Evolutionary conservation across 805 yeast species (phyloP).

Genomic region (Cephaloascus fragrans): DNA sequence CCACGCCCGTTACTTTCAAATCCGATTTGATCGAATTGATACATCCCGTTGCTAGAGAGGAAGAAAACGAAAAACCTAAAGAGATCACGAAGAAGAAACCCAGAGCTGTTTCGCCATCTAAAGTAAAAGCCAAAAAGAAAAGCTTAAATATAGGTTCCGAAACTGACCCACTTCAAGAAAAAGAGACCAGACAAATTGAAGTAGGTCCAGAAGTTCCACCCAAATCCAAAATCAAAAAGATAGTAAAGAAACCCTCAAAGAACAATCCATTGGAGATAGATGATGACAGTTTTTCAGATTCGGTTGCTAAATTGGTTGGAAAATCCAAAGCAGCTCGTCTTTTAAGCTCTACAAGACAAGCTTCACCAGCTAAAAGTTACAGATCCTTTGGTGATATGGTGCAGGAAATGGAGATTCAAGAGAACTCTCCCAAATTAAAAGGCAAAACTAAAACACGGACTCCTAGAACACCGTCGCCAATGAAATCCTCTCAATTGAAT

Average conservation of each 20-base stretch:
- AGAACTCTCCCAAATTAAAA: background rate
- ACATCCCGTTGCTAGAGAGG: conserved; percentile 8
- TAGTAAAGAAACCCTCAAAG: background rate
- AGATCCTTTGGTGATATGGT: conserved; percentile 11
- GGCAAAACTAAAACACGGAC: background rate
- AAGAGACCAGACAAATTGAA: background rate
- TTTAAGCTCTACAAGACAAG: background rate
- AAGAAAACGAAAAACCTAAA: background rate
- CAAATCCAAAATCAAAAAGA: background rate
- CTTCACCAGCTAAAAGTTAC: conserved; percentile 3
- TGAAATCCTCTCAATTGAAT: background rate
- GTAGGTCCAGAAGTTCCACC: background rate
- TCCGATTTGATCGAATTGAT: conserved; percentile 4
- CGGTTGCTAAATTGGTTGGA: background rate
- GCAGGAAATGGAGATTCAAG: conserved; percentile 3
- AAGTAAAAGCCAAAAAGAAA: too few relatives aligned
- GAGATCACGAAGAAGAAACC: conserved; percentile 3
- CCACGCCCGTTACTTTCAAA: background rate
- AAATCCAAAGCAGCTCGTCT: background rate
- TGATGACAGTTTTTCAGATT: background rate
- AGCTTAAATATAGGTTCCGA: background rate
- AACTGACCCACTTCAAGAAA: background rate
- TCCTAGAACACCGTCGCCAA: background rate
- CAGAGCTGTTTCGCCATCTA: conserved; percentile 2
- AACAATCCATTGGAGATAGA: background rate